These are phyloP conservation scores for Backusella circina DNA, from an alignment of 192 early-diverging fungal species.

Conservation along the genomic window DNA sequence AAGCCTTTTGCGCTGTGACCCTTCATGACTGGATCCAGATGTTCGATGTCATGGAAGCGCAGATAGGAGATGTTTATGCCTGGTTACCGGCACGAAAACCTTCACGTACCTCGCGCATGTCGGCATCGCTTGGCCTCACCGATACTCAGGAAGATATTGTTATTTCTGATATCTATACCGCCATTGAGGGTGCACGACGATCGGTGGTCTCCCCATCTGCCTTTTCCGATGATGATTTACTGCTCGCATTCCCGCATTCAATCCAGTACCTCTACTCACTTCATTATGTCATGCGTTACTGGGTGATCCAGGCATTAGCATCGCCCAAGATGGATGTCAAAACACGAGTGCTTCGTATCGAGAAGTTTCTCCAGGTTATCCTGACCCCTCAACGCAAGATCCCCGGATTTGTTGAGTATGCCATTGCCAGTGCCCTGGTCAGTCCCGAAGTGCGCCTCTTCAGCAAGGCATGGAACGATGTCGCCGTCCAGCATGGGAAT, in stretches of 20 bases:
- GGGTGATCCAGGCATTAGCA: slow-evolving; percentile 59
- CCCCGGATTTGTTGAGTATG: slow-evolving; percentile 66
- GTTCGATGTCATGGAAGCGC: slow-evolving; percentile 43
- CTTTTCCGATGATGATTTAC: slow-evolving; percentile 47
- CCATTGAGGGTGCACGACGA: slow-evolving; percentile 48
- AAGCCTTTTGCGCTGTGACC: slow-evolving; percentile 29
- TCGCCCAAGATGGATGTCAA: slow-evolving; percentile 41
- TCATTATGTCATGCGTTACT: slow-evolving; percentile 63
- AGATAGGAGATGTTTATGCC: slow-evolving; percentile 38
- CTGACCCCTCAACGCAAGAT: slow-evolving; percentile 22
- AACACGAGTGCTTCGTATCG: slow-evolving; percentile 50
- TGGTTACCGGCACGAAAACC: slow-evolving; percentile 40
- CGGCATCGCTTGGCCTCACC: neutral
- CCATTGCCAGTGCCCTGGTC: slow-evolving; percentile 62
- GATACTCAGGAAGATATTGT: slow-evolving; percentile 44
- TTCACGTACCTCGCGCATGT: neutral
- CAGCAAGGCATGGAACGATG: slow-evolving; percentile 59
- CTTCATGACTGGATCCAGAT: slow-evolving; percentile 46
- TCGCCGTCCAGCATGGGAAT: slow-evolving; percentile 44
- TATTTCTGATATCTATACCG: slow-evolving; percentile 61
- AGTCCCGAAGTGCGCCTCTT: slow-evolving; percentile 67
- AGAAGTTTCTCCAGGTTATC: slow-evolving; percentile 52
- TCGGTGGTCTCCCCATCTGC: slow-evolving; percentile 43
- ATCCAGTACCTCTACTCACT: slow-evolving; percentile 62
- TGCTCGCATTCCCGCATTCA: slow-evolving; percentile 56